Percentiles rank a stretch among this genome's conserved stretches.
Conservation (phyloP, 352 stramenopile genomes). For the Phytophthora syringae region DNA sequence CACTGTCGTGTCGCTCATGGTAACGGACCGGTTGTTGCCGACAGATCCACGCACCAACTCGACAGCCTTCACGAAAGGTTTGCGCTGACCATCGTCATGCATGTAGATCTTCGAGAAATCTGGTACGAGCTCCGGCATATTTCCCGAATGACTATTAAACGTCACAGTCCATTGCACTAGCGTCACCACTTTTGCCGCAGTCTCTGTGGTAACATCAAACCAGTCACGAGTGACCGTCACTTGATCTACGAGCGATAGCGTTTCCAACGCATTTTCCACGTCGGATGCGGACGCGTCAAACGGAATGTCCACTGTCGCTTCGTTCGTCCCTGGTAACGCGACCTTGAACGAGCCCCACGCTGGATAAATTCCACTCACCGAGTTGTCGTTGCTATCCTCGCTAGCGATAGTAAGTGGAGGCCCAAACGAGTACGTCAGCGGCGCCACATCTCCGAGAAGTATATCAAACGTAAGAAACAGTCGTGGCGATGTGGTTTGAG, state of each 20-base stretch:
- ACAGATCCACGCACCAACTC: constrained; percentile 60
- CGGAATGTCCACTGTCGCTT: constrained; percentile 59
- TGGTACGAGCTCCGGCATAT: constrained; percentile 51
- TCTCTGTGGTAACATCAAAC: constrained; percentile 65
- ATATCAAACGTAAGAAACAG: constrained; percentile 84
- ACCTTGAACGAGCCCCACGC: constrained; percentile 90
- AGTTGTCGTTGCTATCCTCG: constrained; percentile 60
- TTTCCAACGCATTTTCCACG: constrained; percentile 79
- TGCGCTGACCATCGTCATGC: constrained; percentile 56
- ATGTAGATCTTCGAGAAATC: constrained; percentile 51
- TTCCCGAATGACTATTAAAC: constrained; percentile 61
- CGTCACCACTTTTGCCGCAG: constrained; percentile 39
- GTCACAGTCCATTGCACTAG: constrained; percentile 79
- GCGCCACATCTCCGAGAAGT: constrained; percentile 61
- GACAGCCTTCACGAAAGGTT: constrained; percentile 55
- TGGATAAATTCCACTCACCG: constrained; percentile 81
- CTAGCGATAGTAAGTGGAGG: constrained; percentile 46
- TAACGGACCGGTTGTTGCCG: constrained; percentile 76
- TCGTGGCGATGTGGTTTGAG: constrained; percentile 37
- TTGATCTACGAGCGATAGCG: constrained; percentile 77
- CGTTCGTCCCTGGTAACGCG: constrained; percentile 44
- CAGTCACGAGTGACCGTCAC: constrained; percentile 82
- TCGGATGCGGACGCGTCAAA: constrained; percentile 65
- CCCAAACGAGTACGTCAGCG: constrained; percentile 45
- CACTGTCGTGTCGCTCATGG: constrained; percentile 60